phyloP scores from a whole-genome alignment of 306 rosid species.

The Styphnolobium japonicum region DNA sequence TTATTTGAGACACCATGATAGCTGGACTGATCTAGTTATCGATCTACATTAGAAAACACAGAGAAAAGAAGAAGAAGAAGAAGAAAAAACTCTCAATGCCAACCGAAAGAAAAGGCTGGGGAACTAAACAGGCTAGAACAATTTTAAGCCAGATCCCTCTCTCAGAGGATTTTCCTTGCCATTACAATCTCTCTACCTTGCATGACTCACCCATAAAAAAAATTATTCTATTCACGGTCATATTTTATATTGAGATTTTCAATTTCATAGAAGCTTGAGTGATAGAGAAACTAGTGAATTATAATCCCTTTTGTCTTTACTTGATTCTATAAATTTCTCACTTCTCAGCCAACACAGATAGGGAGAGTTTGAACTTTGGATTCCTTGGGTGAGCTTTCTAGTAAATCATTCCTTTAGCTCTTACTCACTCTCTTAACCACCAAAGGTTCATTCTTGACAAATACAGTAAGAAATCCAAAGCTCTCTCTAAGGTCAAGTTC shows the following conservation, averaged over 20 bases:
- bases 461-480: neutral
- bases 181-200: neutral
- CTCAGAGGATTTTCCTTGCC: neutral
- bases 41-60: neutral
- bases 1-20: neutral
- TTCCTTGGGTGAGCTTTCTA: neutral
- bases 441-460: neutral
- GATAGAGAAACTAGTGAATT: neutral
- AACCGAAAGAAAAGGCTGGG: neutral
- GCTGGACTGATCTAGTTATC: neutral
- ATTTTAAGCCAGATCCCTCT: neutral
- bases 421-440: neutral
- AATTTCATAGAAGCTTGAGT: neutral
- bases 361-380: neutral
- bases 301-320: neutral
- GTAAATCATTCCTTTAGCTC: neutral
- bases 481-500: neutral
- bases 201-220: neutral
- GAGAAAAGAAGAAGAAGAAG: neutral
- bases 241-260: neutral
- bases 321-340: neutral
- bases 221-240: neutral
- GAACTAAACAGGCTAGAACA: neutral
- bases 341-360: neutral
- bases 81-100: too few species aligned